Conservation (phyloP, 2,329 filamentous ascomycete species). For the Xenosphaeropsis pyriputrescens region DNA sequence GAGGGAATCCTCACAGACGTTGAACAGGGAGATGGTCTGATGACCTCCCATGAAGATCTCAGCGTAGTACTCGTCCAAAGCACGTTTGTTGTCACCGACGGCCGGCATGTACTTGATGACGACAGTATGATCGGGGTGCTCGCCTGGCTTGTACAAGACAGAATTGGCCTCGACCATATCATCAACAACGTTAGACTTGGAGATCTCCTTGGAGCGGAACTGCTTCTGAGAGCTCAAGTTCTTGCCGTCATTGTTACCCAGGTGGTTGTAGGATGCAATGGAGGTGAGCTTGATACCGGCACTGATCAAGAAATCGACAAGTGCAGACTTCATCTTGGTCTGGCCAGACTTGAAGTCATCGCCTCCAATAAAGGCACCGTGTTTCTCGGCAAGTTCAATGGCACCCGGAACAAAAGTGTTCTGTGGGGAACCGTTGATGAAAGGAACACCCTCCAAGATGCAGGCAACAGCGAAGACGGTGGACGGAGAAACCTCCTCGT, state of each 20-base stretch:
- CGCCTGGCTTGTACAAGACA: slow-evolving; percentile 78
- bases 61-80: slow-evolving; percentile 96
- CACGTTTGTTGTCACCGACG: slow-evolving; percentile 97
- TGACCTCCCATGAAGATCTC: slow-evolving; percentile 99
- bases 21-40: slow-evolving; percentile 96
- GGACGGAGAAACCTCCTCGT: slow-evolving; percentile 86
- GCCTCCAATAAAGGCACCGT: slow-evolving; percentile 83
- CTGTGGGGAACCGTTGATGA: slow-evolving; percentile 98
- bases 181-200: slow-evolving; percentile 97
- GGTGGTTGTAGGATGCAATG: slow-evolving; percentile 97
- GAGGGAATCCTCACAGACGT: slow-evolving; percentile 97
- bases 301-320: slow-evolving; percentile 97
- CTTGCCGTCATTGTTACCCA: slow-evolving; percentile 98
- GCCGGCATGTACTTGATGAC: slow-evolving; percentile 99
- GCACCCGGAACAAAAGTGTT: slow-evolving; percentile 97
- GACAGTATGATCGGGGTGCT: slow-evolving; percentile 95
- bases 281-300: slow-evolving; percentile 98
- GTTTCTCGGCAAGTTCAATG: slow-evolving; percentile 74
- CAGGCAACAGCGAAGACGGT: slow-evolving; percentile 92
- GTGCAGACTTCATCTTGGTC: slow-evolving; percentile 99
- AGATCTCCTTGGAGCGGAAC: slow-evolving; percentile 99
- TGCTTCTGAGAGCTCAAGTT: slow-evolving; percentile 95
- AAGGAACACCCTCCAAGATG: slow-evolving; percentile 78
- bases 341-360: slow-evolving; percentile 99
- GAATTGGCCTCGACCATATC: slow-evolving; percentile 97